Evolutionary conservation across 1,284 basidiomycete species (phyloP), one percentile per base, ranked within the genome.

Genomic region (Ceratobasidium sp.): DNA sequence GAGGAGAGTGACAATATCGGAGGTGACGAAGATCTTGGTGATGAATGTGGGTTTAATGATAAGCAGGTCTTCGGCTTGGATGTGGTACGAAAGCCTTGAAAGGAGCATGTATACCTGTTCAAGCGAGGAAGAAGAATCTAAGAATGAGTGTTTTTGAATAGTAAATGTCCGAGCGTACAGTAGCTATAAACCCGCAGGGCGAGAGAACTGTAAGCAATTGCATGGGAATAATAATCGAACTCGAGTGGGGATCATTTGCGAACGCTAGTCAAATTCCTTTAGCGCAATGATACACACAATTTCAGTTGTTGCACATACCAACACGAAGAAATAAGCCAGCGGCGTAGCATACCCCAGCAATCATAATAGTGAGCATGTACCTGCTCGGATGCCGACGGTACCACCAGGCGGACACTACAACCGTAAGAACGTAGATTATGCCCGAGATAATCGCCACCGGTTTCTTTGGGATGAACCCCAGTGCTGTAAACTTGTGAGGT

Each of bases 121-220:
- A 38, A 21, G 13, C 50, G n/a, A 49, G 16, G 11, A 21, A 18
- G 44, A 11, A 44, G 16, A 28, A 32, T 2, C 3, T 26, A 43
- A 28, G 21, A 28, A 57, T 57, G 26, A 11, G n/a, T 23, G 61
- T 47, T 16, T 58, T 38, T 66, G 26, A 23, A 44, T 13, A 43
- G 28, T 44, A 64, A 55, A n/a, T 38, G 26, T 23, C 38, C 1
- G 41, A 6, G 23, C 35, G n/a, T n/a, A 63, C 61, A 7, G 61
- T 50, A 7, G 61, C 61, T 32, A 63, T 63, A 32, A 63, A 63
- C 14, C 61, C 61, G 28, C 61, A 63, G 21, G 61, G 61, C 7
- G 61, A 63, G 1, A 63, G 26, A 11, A 63, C 30, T 6, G 61
- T 49, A 26, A 23, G n/a, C 4, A 63, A 14, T 16, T 43, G 47